Evolutionary conservation across 805 yeast genomes (phyloP), one percentile per base, ranked within the genome.

Genomic region (Suhomyces emberorum): DNA sequence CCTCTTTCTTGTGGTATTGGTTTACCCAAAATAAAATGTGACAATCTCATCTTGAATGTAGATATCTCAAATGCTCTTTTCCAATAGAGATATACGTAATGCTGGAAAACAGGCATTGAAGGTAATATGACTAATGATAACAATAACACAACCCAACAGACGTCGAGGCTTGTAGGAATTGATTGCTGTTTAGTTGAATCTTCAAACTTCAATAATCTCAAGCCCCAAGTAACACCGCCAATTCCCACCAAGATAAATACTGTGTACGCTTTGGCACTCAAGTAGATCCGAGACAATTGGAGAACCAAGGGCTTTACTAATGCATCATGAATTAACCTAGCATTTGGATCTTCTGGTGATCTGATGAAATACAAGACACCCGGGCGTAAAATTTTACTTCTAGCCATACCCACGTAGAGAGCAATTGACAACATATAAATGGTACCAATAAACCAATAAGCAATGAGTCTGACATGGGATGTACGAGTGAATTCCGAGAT

Each of bases 271-370:
- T 77, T 67, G 14, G 81, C 91, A 19, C 95, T 83, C 18, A 87
- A 59, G 2, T 70, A 69, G 20, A 89, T 80, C 44, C 95, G 71
- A 19, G 83, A 77, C 15, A 89, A 43, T 55, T 93, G 97, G 30
- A 82, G 64, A 7, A 60, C 44, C 50, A 91, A 73, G 1, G 96
- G 85, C 46, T 84, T 79, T 39, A 84, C 82, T 35, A 93, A 60
- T 1, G 95, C 93, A 54, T 89, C 96, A 46, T 88, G 91, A 28
- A 91, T 73, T 9, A 93, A 75, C 46, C 91, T 78, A 30, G 88
- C 81, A 48, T 86, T 83, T 26, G 95, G 96, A 55, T 93, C 97
- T 49, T 88, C 96, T 4, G 96, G 96, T 15, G 95, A 88, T 49
- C 96, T 75, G 42, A 93, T 84, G 63, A 93, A 93, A 57, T 79